Conservation (phyloP, 805 yeast species). For the Candida odintsovae region DNA sequence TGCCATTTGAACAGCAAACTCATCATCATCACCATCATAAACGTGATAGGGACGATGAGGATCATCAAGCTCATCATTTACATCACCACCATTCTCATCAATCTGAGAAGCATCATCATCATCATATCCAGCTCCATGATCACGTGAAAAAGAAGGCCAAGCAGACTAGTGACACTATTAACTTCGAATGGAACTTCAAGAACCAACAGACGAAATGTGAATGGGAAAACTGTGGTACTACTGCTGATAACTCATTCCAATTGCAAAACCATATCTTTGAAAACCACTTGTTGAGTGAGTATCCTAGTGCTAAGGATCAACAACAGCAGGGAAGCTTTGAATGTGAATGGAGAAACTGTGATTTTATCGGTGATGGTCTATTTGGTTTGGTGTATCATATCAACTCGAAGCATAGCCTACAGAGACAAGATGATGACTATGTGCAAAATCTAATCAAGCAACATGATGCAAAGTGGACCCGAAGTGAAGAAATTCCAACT, state of each 20-base stretch:
- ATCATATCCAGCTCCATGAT: conserved; percentile 30
- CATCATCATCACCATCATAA: conserved; percentile 7
- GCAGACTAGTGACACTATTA: conserved; percentile 8
- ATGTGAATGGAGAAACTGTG: conserved; percentile 79
- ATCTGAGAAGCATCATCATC: conserved; percentile 32
- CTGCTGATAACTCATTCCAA: conserved; percentile 32
- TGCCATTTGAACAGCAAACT: neutral
- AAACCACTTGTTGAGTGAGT: conserved; percentile 36
- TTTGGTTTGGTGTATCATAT: conserved; percentile 55
- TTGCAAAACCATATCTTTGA: conserved; percentile 48
- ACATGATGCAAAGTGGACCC: neutral
- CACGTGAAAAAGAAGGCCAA: conserved; percentile 20
- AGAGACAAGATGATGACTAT: conserved; percentile 15
- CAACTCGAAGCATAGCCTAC: conserved; percentile 39
- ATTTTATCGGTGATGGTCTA: conserved; percentile 47
- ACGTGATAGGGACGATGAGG: conserved; percentile 15
- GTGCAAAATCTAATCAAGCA: neutral
- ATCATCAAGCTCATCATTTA: conserved; percentile 13
- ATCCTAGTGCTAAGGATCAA: conserved; percentile 4
- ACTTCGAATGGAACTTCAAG: conserved; percentile 26
- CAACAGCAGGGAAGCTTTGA: conserved; percentile 7
- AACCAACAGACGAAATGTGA: conserved; percentile 47
- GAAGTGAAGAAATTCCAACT: neutral
- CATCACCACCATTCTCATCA: conserved; percentile 21
- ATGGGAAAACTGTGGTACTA: conserved; percentile 61